Base-by-base conservation (phyloP, 2,329 filamentous ascomycete genomes). In the Ploettnerulaceae sp. region DNA sequence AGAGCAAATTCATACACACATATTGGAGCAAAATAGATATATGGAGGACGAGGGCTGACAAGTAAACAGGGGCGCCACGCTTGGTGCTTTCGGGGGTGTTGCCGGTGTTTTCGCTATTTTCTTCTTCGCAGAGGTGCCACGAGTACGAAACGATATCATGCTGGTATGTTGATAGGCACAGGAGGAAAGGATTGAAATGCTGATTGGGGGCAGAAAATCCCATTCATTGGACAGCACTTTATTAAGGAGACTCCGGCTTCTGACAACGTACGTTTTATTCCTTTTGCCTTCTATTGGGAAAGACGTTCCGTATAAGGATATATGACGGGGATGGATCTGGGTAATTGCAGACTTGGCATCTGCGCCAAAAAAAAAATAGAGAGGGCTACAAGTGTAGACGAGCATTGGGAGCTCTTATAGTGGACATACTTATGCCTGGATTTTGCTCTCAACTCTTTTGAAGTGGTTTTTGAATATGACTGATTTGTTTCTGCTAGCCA, bases 51-150 rank as follows among this genome's bases (percentile, higher is more conserved):
- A 14, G 31, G 20, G 35, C 46, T 47, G 39, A 53, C 17, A 26
- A 29, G 24, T 29, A 38, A 34, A 52, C 52, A 82, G 79, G 52
- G 74, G 71, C 50, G 45, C 75, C 52, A 76, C 71, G 54, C 57
- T 73, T 38, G 77, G 69, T 48, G 68, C 71, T 45, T 80, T 79
- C 60, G 78, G 77, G 49, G 78, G 69, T 51, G 75, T 77, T 48
- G 76, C 75, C 51, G 73, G 64, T 32, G 47, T 73, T 58, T 71
- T 79, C 54, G 76, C 69, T 54, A 68, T 79, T 53, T 71, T 82
- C 58, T 79, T 76, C 71, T 79, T 75, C 55, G 81, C 78, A 31
- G 79, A 80, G 57, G 74, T 84, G 38, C 81, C 81, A 55, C 73
- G 71, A 64, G 69, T 84, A 55, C 69, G 78, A 65, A 63, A 62